Evolutionary conservation across 352 stramenopile species (phyloP).

Genomic region (Peronosclerospora sorghi): DNA sequence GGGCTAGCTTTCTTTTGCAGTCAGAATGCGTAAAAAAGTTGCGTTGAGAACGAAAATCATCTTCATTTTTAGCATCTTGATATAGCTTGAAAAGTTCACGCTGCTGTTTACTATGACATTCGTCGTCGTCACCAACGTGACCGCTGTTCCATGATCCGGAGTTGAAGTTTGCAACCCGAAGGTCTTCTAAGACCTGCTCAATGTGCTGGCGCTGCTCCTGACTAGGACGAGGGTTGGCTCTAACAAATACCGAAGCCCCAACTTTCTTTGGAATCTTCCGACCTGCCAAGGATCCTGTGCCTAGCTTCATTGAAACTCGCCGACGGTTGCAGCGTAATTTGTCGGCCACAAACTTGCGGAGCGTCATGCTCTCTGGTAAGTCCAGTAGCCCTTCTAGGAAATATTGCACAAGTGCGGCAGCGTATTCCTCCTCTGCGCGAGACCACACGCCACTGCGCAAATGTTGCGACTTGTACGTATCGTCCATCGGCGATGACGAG

Average conservation of each 20-base stretch:
- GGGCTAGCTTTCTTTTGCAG: conserved; percentile 9
- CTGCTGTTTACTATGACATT: neutral
- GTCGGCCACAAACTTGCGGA: conserved; percentile 61
- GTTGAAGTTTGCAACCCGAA: conserved; percentile 31
- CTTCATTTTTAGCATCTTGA: conserved; percentile 6
- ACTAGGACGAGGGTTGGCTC: conserved; percentile 23
- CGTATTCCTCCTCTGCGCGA: conserved; percentile 53
- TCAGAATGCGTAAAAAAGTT: conserved; percentile 1
- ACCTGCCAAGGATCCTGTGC: conserved; percentile 45
- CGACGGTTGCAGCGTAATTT: conserved; percentile 52
- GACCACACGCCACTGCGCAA: conserved; percentile 54
- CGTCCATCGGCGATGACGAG: conserved; percentile 3
- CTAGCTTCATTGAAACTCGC: conserved; percentile 63
- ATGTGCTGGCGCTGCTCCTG: conserved; percentile 24
- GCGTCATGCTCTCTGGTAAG: conserved; percentile 42
- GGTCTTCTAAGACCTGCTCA: conserved; percentile 18
- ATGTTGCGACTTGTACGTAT: conserved; percentile 12
- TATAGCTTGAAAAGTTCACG: conserved; percentile 8
- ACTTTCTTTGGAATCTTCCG: conserved; percentile 57
- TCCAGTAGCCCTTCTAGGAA: conserved; percentile 46
- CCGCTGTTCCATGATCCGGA: conserved; percentile 3
- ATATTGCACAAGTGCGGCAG: conserved; percentile 46
- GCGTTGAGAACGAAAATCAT: neutral
- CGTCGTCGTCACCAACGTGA: conserved; percentile 6
- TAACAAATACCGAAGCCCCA: conserved; percentile 50